Base-by-base conservation (phyloP, 192 early-diverging fungal genomes). In the Coemansia sp. region DNA sequence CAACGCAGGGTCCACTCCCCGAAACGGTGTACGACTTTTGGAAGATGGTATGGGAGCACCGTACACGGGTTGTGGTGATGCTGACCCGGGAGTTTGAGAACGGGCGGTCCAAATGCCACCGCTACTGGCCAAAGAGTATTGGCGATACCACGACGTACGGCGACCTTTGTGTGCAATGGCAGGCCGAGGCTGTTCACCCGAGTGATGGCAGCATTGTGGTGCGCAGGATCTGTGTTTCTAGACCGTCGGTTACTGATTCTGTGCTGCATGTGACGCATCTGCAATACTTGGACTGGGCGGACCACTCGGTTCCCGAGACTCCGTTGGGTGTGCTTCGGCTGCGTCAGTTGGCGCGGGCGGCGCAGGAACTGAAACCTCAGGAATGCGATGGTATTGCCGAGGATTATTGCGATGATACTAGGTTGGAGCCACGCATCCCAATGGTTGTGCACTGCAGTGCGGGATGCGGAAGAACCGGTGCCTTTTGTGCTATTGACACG, bases 21-120 rank as follows among this genome's bases (percentile, higher is more conserved):
- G 76, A 80, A 11, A 97, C 95, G 0, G 75, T 88, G 22, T 63
- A 76, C 32, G 93, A 93, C 61, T 97, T 98, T 74, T 98, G 97
- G 97, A 84, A 84, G 68, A 94, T 97, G 93, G 81, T 93, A 6
- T 86, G 87, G 84, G 93, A 98, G 70, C 89, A 95, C 42, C 67
- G 85, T 39, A 71, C 83, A 4, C 67, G 77, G 3, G 88, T 98
- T 8, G 88, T 98, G 64, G 93, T 97, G 3, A 95, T 95, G 88
- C 78, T 98, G 65, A 95, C 95, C 7, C 74, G 79, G 9, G 92
- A 93, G 78, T 88, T 92, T 42, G 90, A 93, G 68, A 82, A 83
- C 47, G 85, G 90, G 6, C 77, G 86, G 39, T 65, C 80, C 8
- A 97, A 97, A 70, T 96, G 93, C 62, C 86, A 90, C 61, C 86